phyloP scores from a whole-genome alignment of 495 filamentous ascomycete genomes.

The Alectoria sarmentosa region DNA sequence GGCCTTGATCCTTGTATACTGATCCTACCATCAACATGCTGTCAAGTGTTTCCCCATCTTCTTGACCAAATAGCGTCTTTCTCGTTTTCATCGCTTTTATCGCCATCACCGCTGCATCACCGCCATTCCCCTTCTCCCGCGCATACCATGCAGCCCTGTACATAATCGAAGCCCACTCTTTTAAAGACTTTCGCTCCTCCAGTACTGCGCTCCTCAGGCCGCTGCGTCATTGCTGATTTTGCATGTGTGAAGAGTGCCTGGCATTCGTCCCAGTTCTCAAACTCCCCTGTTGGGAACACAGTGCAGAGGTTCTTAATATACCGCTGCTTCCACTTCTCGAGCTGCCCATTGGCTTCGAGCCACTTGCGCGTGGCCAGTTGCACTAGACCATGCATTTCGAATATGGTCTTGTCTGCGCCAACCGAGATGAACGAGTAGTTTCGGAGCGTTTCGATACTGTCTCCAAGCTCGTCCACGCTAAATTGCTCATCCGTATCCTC shows the following conservation, averaged over 20 bases:
- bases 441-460: background rate
- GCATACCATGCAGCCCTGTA: background rate
- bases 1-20: too few relatives aligned
- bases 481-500: background rate
- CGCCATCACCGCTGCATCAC: too few relatives aligned
- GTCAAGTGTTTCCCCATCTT: too few relatives aligned
- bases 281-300: conserved; percentile 34
- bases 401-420: conserved; percentile 22
- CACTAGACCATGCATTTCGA: conserved; percentile 44
- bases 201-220: background rate
- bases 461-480: too few relatives aligned
- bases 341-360: conserved; percentile 33
- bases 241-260: conserved; percentile 5
- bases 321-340: conserved; percentile 34
- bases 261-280: conserved; percentile 30
- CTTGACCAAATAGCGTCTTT: too few relatives aligned
- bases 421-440: background rate
- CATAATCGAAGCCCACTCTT: background rate
- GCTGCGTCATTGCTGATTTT: background rate
- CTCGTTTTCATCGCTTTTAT: too few relatives aligned
- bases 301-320: conserved; percentile 24
- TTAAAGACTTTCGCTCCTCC: background rate
- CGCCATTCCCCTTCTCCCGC: background rate
- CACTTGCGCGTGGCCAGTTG: conserved; percentile 39
- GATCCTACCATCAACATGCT: too few relatives aligned